Base-by-base conservation (phyloP, 257 asterid species). In the Schizonepeta tenuifolia region DNA sequence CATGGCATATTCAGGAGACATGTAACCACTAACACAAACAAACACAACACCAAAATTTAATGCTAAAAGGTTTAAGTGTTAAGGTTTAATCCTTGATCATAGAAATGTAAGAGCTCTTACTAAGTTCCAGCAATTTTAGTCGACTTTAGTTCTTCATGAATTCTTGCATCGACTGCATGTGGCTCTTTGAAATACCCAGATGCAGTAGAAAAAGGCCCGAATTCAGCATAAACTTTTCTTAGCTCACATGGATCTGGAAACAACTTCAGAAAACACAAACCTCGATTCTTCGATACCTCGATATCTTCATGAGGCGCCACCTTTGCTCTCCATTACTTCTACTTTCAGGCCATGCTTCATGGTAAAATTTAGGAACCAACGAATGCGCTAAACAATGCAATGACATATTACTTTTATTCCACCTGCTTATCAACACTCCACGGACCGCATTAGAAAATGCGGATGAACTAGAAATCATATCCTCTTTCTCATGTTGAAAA, bases 1-100 rank as follows among this genome's bases (percentile, higher is more conserved):
- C 36, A 31, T 31, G 7, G 36, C 36, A 6, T 71, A 71, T 20
- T 71, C 76, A 1, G 62, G 76, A 6, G 76, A 71, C 70, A 59
- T 71, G 69, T 71, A 71, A 20, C 76, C 76, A 60, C 69, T 59
- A 12, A 26, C 20, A 41, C 6, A 58, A 26, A 3, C 26, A 24
- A 28, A 26, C 2, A 17, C 2, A 47, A 14, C 36, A 31, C 0
- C 36, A 31, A 31, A 31, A 6, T 14, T 6, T n/a, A 5, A 47
- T 13, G 53, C 18, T 3, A 14, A 46, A n/a, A 38, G 43, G 43
- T 38, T 38, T 38, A 38, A 38, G 4, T 1, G 2, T 24, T 1
- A 24, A 24, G 43, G 43, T 38, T 38, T 40, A 5, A 31, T 31
- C 36, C 7, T 31, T 31, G 36, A 40, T 40, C 10, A 40, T 7